Percentiles rank a stretch among this genome's conserved stretches.
Evolutionary conservation across 108 stramenopile species (phyloP).

Genomic region (Aurantiochytrium sp.): DNA sequence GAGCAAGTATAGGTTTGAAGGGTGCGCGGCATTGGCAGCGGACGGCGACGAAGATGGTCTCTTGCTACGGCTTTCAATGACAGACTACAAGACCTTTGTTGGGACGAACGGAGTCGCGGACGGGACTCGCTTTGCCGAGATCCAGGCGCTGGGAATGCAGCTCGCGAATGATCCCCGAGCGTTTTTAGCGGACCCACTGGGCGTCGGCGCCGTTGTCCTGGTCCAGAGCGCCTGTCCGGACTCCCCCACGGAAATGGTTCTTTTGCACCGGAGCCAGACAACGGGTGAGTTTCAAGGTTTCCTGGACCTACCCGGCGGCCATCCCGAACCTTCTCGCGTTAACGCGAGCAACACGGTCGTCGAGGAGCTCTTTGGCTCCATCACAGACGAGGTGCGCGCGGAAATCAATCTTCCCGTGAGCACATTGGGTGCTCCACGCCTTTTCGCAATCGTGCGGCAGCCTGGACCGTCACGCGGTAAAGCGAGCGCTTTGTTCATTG

Average conservation of each 20-base stretch:
- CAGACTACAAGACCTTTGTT: constrained; percentile 5
- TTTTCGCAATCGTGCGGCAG: not conserved
- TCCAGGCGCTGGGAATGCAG: not conserved
- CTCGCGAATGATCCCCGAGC: not conserved
- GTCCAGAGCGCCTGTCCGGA: no score
- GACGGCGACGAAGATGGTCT: no score
- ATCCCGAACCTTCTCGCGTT: not conserved
- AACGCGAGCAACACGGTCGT: not conserved
- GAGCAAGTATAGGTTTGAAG: not conserved
- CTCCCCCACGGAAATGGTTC: no score
- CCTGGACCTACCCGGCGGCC: constrained; percentile 4
- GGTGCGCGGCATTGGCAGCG: no score
- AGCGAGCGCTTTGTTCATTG: not conserved
- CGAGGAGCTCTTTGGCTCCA: not conserved
- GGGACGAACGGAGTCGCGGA: not conserved
- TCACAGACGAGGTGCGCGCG: not conserved
- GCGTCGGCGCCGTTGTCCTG: not conserved
- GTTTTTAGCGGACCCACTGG: not conserved
- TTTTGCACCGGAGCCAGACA: not conserved
- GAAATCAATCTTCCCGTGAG: not conserved
- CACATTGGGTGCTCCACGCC: not conserved
- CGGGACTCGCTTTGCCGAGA: not conserved
- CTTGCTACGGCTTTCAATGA: not conserved
- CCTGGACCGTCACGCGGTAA: not conserved
- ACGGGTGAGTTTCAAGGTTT: constrained; percentile 20